Base-by-base conservation (phyloP, 1,284 basidiomycete genomes). In the Schizophyllum amplum region DNA sequence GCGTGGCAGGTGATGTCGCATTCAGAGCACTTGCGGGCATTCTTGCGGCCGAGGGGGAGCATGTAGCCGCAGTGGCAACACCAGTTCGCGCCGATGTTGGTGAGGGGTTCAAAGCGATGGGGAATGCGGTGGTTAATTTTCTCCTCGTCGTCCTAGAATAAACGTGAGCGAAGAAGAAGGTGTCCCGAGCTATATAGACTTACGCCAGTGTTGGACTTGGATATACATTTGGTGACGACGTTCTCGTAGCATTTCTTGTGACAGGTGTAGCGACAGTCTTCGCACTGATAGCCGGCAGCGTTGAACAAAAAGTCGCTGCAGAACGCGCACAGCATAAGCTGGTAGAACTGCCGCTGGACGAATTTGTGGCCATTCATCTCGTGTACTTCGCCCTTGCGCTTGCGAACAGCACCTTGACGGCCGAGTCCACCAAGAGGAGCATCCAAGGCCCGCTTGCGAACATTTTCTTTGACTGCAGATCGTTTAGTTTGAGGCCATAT, bases 341-440 rank as follows among this genome's bases (percentile, higher is more conserved):
- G 95, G 73, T 98, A 99, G 77, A 99, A 99, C 72, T 99, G 97
- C 55, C 89, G 85, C 67, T 94, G 92, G 55, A 99, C 83, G 69
- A 99, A 99, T 72, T 97, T 93, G 79, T 99, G 97, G 4, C 97
- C 97, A 69, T 99, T 99, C 92, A 98, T 98, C 74, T 98, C 95
- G 73, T 97, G 94, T 11, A 99, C 90, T 73, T 99, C 96, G 65
- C 90, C 96, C 75, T 98, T 98, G 68, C 94, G 92, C 76, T 98
- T 98, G 67, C 96, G 88, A 63, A 99, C 86, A 60, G 97, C 97
- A 60, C 96, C 97, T 75, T 98, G 96, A 71, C 97, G 93, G 47
- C 96, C 97, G 26, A 99, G 86, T 60, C 93, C 94, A 59, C 88
- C 77, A 13, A 78, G 82, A 21, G 84, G 84, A 5, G 84, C 90